phyloP scores from a whole-genome alignment of 2,329 filamentous ascomycete species.

The Dactylonectria macrodidyma region DNA sequence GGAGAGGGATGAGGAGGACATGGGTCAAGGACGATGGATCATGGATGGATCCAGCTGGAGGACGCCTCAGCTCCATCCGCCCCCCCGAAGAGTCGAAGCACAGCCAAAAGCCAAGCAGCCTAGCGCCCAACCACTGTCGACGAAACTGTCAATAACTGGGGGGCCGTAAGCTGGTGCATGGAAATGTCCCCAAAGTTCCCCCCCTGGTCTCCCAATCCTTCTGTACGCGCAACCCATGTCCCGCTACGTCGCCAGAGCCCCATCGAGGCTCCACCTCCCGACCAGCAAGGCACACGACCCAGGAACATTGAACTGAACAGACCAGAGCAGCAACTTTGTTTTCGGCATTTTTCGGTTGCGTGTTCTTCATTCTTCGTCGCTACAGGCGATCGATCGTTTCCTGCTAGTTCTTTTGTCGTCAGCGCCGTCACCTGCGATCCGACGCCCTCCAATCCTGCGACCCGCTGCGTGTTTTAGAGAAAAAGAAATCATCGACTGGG shows the following conservation, averaged over 20 bases:
- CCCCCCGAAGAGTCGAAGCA: not conserved
- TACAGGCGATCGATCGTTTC: too few species aligned
- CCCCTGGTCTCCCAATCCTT: not conserved
- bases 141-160: not conserved
- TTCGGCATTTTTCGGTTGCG: too few species aligned
- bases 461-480: too few species aligned
- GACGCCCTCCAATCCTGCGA: too few species aligned
- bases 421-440: too few species aligned
- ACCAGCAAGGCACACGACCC: not conserved
- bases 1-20: not conserved
- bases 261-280: constrained; percentile 3
- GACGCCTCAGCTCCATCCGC: constrained; percentile 7
- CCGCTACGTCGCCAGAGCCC: not conserved
- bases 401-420: too few species aligned
- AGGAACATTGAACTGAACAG: too few species aligned
- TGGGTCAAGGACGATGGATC: not conserved
- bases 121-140: not conserved
- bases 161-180: constrained; percentile 9
- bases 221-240: constrained; percentile 26
- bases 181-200: not conserved
- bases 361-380: too few species aligned
- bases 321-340: too few species aligned
- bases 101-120: not conserved
- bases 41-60: too few species aligned
- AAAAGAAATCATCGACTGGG: too few species aligned